Evolutionary conservation across 1,284 basidiomycete species (phyloP).

Genomic region (Rhizoctonia solani): DNA sequence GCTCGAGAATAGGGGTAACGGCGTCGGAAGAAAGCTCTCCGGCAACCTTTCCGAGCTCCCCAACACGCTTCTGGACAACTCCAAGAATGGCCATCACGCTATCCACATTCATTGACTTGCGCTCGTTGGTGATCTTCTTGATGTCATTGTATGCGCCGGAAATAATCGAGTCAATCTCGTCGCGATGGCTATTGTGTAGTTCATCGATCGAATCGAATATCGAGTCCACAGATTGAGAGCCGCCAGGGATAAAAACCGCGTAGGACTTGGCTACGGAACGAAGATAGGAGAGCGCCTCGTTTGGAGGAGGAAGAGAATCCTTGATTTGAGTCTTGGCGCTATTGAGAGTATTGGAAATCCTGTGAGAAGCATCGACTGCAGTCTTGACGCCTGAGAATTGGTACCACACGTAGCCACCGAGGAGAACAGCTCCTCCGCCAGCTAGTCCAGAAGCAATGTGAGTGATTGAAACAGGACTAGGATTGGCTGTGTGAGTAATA

Average conservation of each 20-base stretch:
- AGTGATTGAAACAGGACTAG: neutral
- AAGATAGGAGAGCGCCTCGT: conserved; percentile 50
- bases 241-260: conserved; percentile 51
- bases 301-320: conserved; percentile 45
- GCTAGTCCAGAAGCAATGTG: conserved; percentile 45
- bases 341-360: conserved; percentile 46
- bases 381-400: conserved; percentile 50
- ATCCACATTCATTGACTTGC: conserved; percentile 42
- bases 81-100: conserved; percentile 46
- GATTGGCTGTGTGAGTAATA: neutral
- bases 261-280: conserved; percentile 51
- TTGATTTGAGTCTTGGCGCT: conserved; percentile 48
- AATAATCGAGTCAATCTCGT: conserved; percentile 51
- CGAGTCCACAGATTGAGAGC: conserved; percentile 50
- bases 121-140: conserved; percentile 45
- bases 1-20: conserved; percentile 33
- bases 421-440: conserved; percentile 46
- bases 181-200: conserved; percentile 50
- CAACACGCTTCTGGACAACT: conserved; percentile 42
- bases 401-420: conserved; percentile 48
- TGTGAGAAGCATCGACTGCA: conserved; percentile 47
- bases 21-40: conserved; percentile 27
- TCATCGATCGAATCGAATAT: conserved; percentile 53
- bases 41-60: conserved; percentile 30
- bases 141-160: conserved; percentile 50